Base-by-base conservation (phyloP, 768 basidiomycete species). In the Termitomyces titanicus region DNA sequence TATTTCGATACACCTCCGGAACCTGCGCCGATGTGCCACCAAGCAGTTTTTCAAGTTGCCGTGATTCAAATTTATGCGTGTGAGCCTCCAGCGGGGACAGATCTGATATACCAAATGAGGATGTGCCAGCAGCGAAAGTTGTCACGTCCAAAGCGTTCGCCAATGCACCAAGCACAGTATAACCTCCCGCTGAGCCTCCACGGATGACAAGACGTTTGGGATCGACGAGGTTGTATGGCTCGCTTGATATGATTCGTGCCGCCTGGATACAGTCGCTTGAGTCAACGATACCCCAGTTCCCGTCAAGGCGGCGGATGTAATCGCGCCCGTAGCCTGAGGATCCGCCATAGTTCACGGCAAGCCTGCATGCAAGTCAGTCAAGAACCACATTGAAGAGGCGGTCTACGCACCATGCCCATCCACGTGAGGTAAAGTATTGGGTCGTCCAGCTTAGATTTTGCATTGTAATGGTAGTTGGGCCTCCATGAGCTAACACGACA, bases 341-440 rank as follows among this genome's bases (percentile, higher is more conserved):
- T 0, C 90, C 92, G 1, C 88, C 79, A 56, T 90, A 87, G 61
- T 92, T 86, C 40, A 93, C 88, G 51, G 88, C 86, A 34, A 88
- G 61, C 81, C 87, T 83, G 55, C 47, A 34, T 53, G 53, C 59
- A 73, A 5, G 17, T 35, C 5, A 55, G 25, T 45, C 43, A 57
- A 31, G n/a, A 48, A 9, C 22, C 5, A 11, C 8, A 27, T 20
- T 15, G 38, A 34, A 5, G 46, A 22, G 55, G 33, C 34, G 18
- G 47, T 27, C 42, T 42, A 31, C 12, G 56, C 71, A 88, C 88
- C 86, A 89, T n/a, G 78, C 86, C 72, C 79, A 91, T 25, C 88
- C 87, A 5, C 86, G 77, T 29, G 80, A 81, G 0, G 88, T 89
- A 58, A 82, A 89, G 61, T 78, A 91, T 60, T 87, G 77, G 44